Base-by-base conservation (phyloP, 768 basidiomycete genomes). In the Guyanaporus albipodus region DNA sequence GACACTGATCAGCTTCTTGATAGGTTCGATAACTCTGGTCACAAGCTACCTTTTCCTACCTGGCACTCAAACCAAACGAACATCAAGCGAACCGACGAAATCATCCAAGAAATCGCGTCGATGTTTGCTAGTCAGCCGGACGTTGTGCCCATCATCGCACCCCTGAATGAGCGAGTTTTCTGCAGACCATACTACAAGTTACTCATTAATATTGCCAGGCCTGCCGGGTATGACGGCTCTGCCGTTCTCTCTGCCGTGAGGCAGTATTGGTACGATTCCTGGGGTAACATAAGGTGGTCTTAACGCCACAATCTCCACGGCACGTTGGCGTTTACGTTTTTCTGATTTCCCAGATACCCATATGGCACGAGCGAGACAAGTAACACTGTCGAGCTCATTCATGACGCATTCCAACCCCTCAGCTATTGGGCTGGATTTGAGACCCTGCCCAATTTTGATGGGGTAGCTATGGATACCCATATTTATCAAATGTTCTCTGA, bases 11-110 rank as follows among this genome's bases (percentile, higher is more conserved):
- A 15, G 38, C 49, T 48, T 37, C 38, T 10, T 44, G 42, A 1
- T 57, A 87, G 88, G 18, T 91, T 79, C 57, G 89, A 91, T 57
- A 91, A 91, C 57, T 90, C 87, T 37, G 89, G 89, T 17, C 84
- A 82, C 40, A 77, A 66, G 48, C 62, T 80, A 50, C 46, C 72
- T 9, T 77, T 64, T 53, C 88, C 89, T 15, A 62, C 69, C 26
- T 91, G 89, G 89, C 84, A 89, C 11, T 75, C 77, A 1, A 75
- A 75, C 38, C 72, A 76, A 49, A 76, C 73, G 26, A 85, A 90
- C 56, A 73, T 91, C 37, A 69, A 75, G 37, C 83, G 87, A 28
- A 84, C 85, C 15, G 70, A 85, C 61, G 66, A 70, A 8, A 70
- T 91, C 52, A 82, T 91, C 62, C 74, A 79, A 63, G 71, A 53